Evolutionary conservation across 225 moss, liverwort and hornwort species (phyloP).

Genomic region (Anthoceros angustus): DNA sequence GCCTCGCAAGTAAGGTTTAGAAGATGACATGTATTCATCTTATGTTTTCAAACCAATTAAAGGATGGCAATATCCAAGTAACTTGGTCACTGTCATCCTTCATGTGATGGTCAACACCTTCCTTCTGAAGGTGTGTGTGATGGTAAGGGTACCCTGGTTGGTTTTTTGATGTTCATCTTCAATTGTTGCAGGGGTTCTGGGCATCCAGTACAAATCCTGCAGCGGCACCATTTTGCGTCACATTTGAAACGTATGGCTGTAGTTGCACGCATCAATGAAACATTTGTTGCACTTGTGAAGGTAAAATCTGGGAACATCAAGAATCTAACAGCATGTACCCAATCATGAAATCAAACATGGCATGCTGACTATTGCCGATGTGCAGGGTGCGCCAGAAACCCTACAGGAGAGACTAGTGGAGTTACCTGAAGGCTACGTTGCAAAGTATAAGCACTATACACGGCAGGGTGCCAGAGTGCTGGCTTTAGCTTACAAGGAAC

Average conservation of each 20-base stretch:
- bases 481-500: slow-evolving; percentile 74
- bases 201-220: slow-evolving; percentile 60
- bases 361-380: too few species aligned
- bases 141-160: neutral
- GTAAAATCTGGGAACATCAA: slow-evolving; percentile 14
- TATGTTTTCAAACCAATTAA: neutral
- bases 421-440: slow-evolving; percentile 54
- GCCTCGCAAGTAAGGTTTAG: slow-evolving; percentile 42
- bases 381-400: slow-evolving; percentile 97
- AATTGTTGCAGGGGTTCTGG: slow-evolving; percentile 46
- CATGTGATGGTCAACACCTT: neutral
- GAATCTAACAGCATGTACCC: neutral
- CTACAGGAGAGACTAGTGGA: slow-evolving; percentile 65
- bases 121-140: slow-evolving; percentile 7
- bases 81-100: too few species aligned
- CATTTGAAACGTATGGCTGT: slow-evolving; percentile 96
- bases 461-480: slow-evolving; percentile 97
- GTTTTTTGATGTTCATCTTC: neutral
- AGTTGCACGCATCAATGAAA: slow-evolving; percentile 51
- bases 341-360: too few species aligned
- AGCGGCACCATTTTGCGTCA: slow-evolving; percentile 90
- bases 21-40: neutral
- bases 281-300: slow-evolving; percentile 71
- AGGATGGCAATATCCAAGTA: too few species aligned
- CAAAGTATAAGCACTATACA: slow-evolving; percentile 74